Conservation (phyloP, 1,139 yeast species). For the Suhomyces ambrosiae region DNA sequence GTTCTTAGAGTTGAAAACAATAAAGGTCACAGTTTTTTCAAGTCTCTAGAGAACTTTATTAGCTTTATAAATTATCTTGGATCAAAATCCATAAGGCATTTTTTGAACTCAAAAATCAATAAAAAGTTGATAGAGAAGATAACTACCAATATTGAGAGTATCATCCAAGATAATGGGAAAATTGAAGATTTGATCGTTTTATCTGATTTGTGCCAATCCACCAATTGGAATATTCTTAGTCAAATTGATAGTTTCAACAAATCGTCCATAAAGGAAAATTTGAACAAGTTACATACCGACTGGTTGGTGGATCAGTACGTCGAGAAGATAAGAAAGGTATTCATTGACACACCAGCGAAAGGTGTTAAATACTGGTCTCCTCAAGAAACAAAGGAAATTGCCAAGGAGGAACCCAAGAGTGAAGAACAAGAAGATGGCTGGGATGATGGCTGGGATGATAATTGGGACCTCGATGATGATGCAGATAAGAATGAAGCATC, state of each 20-base stretch:
- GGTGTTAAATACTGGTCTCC: conserved; percentile 4
- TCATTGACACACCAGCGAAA: conserved; percentile 4
- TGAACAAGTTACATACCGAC: conserved; percentile 31
- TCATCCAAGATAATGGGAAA: conserved; percentile 23
- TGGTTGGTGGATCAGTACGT: conserved; percentile 30
- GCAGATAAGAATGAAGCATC: conserved; percentile 9
- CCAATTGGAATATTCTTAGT: conserved; percentile 35
- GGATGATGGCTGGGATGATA: conserved; percentile 23
- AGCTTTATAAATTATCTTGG: conserved; percentile 32
- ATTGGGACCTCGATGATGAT: conserved; percentile 20
- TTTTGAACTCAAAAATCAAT: conserved; percentile 34
- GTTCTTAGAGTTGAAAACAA: conserved; percentile 2
- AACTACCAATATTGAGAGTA: conserved; percentile 30
- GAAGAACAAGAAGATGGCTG: conserved; percentile 9
- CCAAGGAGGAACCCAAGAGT: background rate
- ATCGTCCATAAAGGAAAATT: conserved; percentile 22
- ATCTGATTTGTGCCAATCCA: conserved; percentile 23
- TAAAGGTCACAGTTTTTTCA: conserved; percentile 16
- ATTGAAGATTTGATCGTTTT: conserved; percentile 27
- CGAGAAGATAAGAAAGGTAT: conserved; percentile 19
- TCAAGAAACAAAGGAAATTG: background rate
- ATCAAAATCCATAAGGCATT: conserved; percentile 27
- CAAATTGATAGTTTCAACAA: conserved; percentile 20
- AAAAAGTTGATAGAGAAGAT: conserved; percentile 31
- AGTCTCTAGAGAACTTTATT: conserved; percentile 32